Evolutionary conservation across 441 rosid species (phyloP).

Genomic region (Erodium moschatum): DNA sequence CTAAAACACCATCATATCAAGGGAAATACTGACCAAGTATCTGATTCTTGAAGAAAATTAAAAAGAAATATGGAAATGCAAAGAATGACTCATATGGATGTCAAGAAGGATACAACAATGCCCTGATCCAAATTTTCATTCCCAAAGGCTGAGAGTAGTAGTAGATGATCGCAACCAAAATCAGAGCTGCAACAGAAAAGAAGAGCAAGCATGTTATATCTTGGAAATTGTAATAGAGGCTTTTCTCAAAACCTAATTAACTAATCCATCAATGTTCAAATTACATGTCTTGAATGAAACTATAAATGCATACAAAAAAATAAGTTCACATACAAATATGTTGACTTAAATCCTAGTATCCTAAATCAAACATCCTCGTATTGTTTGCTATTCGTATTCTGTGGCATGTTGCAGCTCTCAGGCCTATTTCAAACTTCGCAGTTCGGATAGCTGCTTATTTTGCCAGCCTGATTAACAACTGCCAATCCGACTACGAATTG

Average conservation of each 20-base stretch:
- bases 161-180: constrained; percentile 73
- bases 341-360: too few species aligned
- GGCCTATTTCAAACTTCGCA: background rate
- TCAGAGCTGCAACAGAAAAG: constrained; percentile 48
- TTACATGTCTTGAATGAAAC: background rate
- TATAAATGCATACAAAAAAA: background rate
- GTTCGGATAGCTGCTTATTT: too few species aligned
- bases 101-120: constrained; percentile 67
- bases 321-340: background rate
- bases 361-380: background rate
- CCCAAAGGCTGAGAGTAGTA: constrained; percentile 57
- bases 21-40: constrained; percentile 20
- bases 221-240: background rate
- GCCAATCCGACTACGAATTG: too few species aligned
- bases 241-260: background rate
- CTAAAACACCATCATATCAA: constrained; percentile 35
- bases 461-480: too few species aligned
- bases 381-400: background rate
- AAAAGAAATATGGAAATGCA: constrained; percentile 3
- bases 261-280: background rate
- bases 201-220: constrained; percentile 17
- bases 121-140: constrained; percentile 48
- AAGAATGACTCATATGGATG: too few species aligned
- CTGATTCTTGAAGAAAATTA: constrained; percentile 7
- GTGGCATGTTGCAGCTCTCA: background rate